These are phyloP conservation scores for Debaryomyces maramus DNA, from an alignment of 805 yeast species.

Conservation along the genomic window DNA sequence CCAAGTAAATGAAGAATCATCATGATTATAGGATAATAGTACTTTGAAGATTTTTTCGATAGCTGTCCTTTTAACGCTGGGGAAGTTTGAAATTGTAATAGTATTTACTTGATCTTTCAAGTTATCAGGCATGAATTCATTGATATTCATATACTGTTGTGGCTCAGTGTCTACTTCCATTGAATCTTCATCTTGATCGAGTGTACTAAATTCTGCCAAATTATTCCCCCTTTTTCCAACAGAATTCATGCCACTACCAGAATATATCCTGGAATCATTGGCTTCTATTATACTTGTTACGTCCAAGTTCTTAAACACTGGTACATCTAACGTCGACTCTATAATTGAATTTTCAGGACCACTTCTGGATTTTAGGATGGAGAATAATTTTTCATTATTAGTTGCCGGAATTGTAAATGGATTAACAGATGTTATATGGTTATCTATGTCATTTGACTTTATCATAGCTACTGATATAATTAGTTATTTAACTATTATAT, in stretches of 20 bases:
- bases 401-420: constrained; percentile 11
- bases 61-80: constrained; percentile 24
- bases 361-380: constrained; percentile 9
- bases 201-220: neutral
- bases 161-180: constrained; percentile 17
- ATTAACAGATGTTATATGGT: constrained; percentile 4
- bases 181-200: constrained; percentile 1
- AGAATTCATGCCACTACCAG: neutral
- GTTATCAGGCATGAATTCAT: constrained; percentile 29
- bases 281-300: constrained; percentile 12
- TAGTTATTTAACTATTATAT: neutral
- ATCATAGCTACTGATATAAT: neutral
- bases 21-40: constrained; percentile 12
- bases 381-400: constrained; percentile 10
- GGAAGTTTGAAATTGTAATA: constrained; percentile 34
- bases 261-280: constrained; percentile 12
- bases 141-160: constrained; percentile 24
- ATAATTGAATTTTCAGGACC: neutral
- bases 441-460: neutral
- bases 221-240: neutral
- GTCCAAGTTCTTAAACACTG: constrained; percentile 17
- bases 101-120: constrained; percentile 37
- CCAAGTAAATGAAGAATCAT: constrained; percentile 29
- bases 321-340: constrained; percentile 12
- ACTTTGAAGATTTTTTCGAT: constrained; percentile 34